Evolutionary conservation across 345 rosid genomes (phyloP).

Genomic region (Eucalyptus polybractea): DNA sequence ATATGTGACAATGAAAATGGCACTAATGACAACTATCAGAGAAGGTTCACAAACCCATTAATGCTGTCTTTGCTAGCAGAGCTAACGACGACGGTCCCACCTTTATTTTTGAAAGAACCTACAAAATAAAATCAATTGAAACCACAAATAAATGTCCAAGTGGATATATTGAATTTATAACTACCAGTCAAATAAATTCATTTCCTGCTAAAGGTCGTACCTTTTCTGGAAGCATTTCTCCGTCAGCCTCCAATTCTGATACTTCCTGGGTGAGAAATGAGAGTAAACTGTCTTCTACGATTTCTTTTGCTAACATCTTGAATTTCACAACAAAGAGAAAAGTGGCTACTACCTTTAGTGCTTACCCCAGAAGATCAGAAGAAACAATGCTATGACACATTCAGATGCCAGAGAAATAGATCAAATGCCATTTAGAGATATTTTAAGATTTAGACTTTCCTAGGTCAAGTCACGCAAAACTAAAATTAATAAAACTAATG

Average conservation of each 20-base stretch:
- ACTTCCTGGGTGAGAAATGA: constrained; percentile 57
- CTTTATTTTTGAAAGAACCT: constrained; percentile 74
- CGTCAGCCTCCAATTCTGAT: constrained; percentile 31
- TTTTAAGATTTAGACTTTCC: not conserved
- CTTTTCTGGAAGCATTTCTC: constrained; percentile 35
- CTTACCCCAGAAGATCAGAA: not conserved
- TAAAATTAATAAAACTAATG: not conserved
- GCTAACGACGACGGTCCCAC: constrained; percentile 77
- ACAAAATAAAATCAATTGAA: not conserved
- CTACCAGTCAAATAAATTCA: not conserved
- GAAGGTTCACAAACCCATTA: constrained; percentile 55
- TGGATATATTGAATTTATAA: not conserved
- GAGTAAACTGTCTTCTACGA: constrained; percentile 72
- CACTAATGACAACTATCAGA: not conserved
- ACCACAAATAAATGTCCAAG: not conserved
- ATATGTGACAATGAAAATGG: not conserved
- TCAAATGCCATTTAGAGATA: not conserved
- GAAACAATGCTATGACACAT: not conserved
- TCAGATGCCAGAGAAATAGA: not conserved
- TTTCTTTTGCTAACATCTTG: constrained; percentile 88
- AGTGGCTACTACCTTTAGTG: not conserved
- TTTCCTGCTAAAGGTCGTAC: constrained; percentile 3
- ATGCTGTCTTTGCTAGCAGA: constrained; percentile 63
- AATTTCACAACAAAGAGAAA: constrained; percentile 4
- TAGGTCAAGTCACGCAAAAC: not conserved